A percentile compares a stretch with the other conserved stretches of the same genome.
Evolutionary conservation across 2,329 filamentous ascomycete species (phyloP).

Genomic region (Rhexocercosporidium sp.): DNA sequence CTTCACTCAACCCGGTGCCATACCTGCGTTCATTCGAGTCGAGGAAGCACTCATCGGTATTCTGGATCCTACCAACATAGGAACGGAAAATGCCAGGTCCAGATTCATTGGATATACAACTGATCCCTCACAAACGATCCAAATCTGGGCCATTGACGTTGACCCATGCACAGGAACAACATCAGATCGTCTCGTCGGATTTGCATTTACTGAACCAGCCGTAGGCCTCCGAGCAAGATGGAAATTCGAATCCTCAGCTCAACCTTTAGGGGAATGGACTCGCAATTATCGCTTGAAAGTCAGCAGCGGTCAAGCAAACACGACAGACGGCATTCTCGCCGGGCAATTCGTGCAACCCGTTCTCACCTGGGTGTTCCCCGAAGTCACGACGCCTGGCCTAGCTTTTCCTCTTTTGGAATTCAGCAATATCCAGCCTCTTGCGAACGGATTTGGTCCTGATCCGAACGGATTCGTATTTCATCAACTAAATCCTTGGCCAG

Average conservation of each 20-base stretch:
- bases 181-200: slow-evolving; percentile 3
- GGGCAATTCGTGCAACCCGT: slow-evolving; percentile 6
- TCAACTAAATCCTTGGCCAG: slow-evolving; percentile 4
- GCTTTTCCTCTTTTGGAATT: not conserved
- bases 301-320: not conserved
- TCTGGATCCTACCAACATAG: not conserved
- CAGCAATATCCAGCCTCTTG: slow-evolving; percentile 4
- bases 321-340: not conserved
- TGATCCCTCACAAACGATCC: slow-evolving; percentile 1
- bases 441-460: slow-evolving; percentile 1
- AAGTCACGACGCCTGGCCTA: not conserved
- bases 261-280: slow-evolving; percentile 2
- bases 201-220: slow-evolving; percentile 1
- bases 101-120: slow-evolving; percentile 6
- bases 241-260: slow-evolving; percentile 1
- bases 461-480: not conserved
- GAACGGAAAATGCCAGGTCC: not conserved
- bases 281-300: slow-evolving; percentile 5
- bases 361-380: not conserved
- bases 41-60: slow-evolving; percentile 7
- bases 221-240: not conserved
- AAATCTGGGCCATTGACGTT: not conserved
- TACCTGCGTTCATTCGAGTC: slow-evolving; percentile 2
- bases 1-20: slow-evolving; percentile 6
- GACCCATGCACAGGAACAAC: slow-evolving; percentile 3